Base-by-base conservation (phyloP, 2,329 filamentous ascomycete genomes). In the Fusarium floridanum region DNA sequence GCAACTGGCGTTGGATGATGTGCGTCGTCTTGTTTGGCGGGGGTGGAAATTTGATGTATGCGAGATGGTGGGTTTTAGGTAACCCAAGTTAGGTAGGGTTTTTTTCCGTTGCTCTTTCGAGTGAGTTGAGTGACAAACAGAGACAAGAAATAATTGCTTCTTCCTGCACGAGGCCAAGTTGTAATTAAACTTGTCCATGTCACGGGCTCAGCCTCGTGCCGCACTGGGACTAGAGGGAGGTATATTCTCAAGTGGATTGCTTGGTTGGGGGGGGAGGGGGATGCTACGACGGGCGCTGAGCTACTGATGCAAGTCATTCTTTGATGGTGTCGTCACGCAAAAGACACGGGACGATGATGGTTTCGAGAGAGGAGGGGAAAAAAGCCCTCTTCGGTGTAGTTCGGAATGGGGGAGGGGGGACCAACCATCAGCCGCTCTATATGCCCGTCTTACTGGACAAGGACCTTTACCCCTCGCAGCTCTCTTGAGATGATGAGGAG, bases 281-380 rank as follows among this genome's bases (percentile, higher is more conserved):
- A 55, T 48, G 37, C 65, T 66, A 59, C 62, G 63, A 66, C 43
- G 39, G 66, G 45, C 41, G 41, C 63, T 16, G 61, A 73, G 45
- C 73, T 71, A 68, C 56, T 66, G 57, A 71, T 77, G 76, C 76
- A 77, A 75, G 76, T 76, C 75, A 77, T 77, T 61, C 43, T 48
- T 45, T 73, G 59, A 66, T 61, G 37, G 62, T 69, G 65, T 57
- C 61, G 61, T 64, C 48, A 59, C 55, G 63, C 32, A 76, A 64
- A 32, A 56, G 61, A 68, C 36, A 70, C 43, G 53, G 22, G 50
- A 73, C 55, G 27, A 45, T 45, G 64, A 64, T 70, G 36, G 37
- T 41, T 39, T 67, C 60, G 60, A 69, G 65, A 64, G 62, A 45
- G 39, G 41, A 43, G 41, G 41, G 41, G 20, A 27, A 12, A 22